Evolutionary conservation across 768 basidiomycete genomes (phyloP).

Genomic region (Guyanaporus albipodus): DNA sequence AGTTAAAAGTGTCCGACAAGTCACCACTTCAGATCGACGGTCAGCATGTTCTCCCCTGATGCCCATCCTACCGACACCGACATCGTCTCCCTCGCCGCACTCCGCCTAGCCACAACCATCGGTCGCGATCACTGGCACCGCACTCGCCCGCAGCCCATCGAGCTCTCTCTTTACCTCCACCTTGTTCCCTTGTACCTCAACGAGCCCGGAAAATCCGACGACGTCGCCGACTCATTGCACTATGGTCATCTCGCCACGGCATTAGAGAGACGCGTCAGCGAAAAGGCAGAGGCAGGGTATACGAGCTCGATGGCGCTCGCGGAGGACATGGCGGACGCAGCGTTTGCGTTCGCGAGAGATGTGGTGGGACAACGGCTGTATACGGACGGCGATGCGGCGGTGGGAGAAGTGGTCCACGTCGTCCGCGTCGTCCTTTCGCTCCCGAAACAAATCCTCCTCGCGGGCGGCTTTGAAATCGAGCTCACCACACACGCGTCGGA

Average conservation of each 20-base stretch:
- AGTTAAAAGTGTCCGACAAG: too few species aligned
- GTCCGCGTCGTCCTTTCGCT: conserved; percentile 42
- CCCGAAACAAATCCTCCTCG: conserved; percentile 52
- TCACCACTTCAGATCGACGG: too few species aligned
- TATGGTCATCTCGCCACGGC: conserved; percentile 60
- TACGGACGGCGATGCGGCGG: too few species aligned
- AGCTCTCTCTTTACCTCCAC: conserved; percentile 44
- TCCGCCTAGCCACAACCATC: conserved; percentile 39
- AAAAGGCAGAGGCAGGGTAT: conserved; percentile 20
- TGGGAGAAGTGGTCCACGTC: conserved; percentile 8
- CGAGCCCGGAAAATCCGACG: conserved; percentile 43
- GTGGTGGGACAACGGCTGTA: too few species aligned
- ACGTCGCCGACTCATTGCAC: conserved; percentile 56
- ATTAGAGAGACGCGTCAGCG: conserved; percentile 30
- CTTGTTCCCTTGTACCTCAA: conserved; percentile 41
- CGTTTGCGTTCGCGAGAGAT: conserved; percentile 34
- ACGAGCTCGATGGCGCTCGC: conserved; percentile 31
- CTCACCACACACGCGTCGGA: conserved; percentile 23
- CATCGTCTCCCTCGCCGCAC: conserved; percentile 42
- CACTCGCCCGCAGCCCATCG: conserved; percentile 45
- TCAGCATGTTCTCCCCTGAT: background rate
- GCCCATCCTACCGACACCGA: conserved; percentile 27
- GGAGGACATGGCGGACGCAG: conserved; percentile 33
- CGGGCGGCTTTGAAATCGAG: conserved; percentile 40
- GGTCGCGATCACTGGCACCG: conserved; percentile 53